Evolutionary conservation across 2,329 filamentous ascomycete species (phyloP), one percentile per base, ranked within the genome.

Genomic region (Akanthomyces uredinophilus): DNA sequence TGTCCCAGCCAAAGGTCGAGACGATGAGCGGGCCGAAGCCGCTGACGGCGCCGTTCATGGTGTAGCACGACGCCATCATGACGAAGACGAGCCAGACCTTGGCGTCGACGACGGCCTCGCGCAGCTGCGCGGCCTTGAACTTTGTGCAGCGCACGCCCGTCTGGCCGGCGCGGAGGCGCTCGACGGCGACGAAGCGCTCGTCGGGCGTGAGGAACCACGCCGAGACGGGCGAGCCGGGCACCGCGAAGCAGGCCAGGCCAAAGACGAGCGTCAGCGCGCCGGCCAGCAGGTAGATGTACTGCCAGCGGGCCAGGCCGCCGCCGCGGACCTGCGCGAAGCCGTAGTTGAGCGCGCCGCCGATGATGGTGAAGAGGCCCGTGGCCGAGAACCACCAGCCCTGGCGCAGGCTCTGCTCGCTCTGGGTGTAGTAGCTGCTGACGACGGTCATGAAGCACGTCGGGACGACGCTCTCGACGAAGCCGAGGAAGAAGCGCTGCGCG

Each of bases 1-100:
- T 80, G 24, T 79, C 79, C 74, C 82, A 90, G 61, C 87, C 87
- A 69, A 91, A 91, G 0, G 87, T 90, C 1, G 82, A 86, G 1
- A 91, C 87, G 64, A 91, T 91, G 1, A 91, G 75, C 0, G 88
- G 87, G 0, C 88, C 88, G 68, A 91, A 91, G 1, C 87, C 87
- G 41, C 81, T 83, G 13, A 91, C 84, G 7, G 87, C 88, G 11
- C 88, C 88, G 68, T 91, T 91, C 64, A 90, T 83, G 0, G 86
- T 89, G 67, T 90, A 89, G 64, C 86, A 87, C 0, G 85, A 83
- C 1, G 83, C 85, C 86, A 90, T 90, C 80, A 89, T 89, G 29
- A 89, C 68, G 10, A 81, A 80, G 4, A 90, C 75, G 1, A 90
- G 77, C 78, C 84, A 90, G 29, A 87, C 73, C 68, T 89, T 89